These are phyloP conservation scores for Gynostemma pentaphyllum DNA, from an alignment of 306 rosid genomes.

Conservation along the genomic window DNA sequence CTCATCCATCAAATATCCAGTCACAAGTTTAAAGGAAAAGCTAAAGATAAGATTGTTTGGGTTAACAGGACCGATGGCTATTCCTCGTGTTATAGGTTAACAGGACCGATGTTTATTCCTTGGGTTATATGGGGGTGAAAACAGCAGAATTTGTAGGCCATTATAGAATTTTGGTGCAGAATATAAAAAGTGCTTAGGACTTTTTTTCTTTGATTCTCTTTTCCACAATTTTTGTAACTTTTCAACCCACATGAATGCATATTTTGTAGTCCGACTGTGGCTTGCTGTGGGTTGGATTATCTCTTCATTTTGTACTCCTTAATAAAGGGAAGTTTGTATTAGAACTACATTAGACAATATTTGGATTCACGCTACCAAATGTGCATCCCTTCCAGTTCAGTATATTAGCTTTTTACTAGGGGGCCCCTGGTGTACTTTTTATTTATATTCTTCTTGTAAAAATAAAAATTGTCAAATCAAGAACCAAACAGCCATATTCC, in stretches of 20 bases:
- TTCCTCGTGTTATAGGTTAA: not conserved
- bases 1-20: not conserved
- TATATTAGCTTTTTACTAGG: too few species aligned
- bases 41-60: not conserved
- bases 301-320: not conserved
- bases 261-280: not conserved
- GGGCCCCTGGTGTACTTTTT: too few species aligned
- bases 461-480: not conserved
- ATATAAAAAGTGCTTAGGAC: not conserved
- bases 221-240: not conserved
- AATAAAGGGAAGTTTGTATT: not conserved
- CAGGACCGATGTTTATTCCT: not conserved
- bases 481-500: not conserved
- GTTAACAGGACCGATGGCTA: not conserved
- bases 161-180: not conserved
- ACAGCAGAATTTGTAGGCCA: not conserved
- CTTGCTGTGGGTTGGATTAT: not conserved
- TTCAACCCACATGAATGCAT: not conserved
- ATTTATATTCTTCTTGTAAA: not conserved
- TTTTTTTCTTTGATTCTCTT: not conserved
- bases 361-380: not conserved
- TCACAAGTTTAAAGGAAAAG: not conserved
- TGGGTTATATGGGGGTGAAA: not conserved
- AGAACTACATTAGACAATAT: not conserved
- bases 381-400: not conserved